Base-by-base conservation (phyloP, 345 rosid genomes). In the Erodium maritimum region DNA sequence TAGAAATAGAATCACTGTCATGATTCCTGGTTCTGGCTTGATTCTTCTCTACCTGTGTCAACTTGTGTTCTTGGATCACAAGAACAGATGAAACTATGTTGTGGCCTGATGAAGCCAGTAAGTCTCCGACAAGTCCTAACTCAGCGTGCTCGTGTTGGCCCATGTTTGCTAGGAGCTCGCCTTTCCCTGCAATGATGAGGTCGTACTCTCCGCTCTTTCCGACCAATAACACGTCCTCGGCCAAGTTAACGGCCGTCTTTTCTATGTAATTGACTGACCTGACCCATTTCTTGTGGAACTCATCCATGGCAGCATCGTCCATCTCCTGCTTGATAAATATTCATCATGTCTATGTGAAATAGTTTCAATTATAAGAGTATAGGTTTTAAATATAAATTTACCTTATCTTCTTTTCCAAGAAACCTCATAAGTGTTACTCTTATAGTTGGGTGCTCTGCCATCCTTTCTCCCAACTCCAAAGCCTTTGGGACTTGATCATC, bases 401-500 rank as follows among this genome's bases (percentile, higher is more conserved):
- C 88, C 88, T 71, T 70, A 62, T 81, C 91, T 46, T 60, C 75
- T 62, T 66, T 69, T 9, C 57, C 78, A 46, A 74, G 51, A 24
- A 85, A 90, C 51, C 83, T 73, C 12, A 80, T 50, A 13, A 85
- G 65, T 6, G 77, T 77, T 24, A 90, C 79, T 52, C 76, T 73
- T 45, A 81, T 81, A 1, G 78, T 73, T 0, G 90, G 88, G 50
- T 90, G 88, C 59, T 81, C 87, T 0, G 85, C 90, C 88, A 85
- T 90, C 55, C 88, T 69, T 5, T 82, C 82, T 17, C 87, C 83
- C 16, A 90, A 64, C 65, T 80, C 89, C 62, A 90, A 56, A 8
- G 86, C 89, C 71, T 87, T n/a, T n/a, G n/a, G n/a, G n/a, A n/a
- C 89, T 2, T 94, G 79, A 22, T 87, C 95, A 54, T 90, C 97